Evolutionary conservation across 2,329 filamentous ascomycete species (phyloP).

Genomic region (Oidium heveae): DNA sequence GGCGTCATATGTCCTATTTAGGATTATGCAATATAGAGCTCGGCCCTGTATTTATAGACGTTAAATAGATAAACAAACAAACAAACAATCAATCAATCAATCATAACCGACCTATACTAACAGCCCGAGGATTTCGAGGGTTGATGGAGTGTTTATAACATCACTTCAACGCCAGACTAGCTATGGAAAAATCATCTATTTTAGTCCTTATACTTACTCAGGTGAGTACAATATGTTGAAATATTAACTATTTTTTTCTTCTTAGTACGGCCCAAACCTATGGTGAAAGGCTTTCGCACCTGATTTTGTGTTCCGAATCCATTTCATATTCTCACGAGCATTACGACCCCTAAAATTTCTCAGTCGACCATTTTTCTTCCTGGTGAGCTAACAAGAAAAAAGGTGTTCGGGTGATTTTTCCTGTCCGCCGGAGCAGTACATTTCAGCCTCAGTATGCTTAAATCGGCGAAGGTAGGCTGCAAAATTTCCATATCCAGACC

Average conservation of each 20-base stretch:
- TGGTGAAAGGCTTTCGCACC: not conserved
- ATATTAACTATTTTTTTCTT: not conserved
- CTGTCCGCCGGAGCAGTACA: not conserved
- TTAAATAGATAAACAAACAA: too few species aligned
- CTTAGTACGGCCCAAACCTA: not conserved
- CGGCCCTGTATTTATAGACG: too few species aligned
- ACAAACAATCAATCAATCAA: too few species aligned
- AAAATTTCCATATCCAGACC: not conserved
- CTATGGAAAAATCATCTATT: not conserved
- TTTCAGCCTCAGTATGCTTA: not conserved
- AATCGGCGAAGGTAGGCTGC: not conserved
- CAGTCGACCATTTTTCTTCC: not conserved
- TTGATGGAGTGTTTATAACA: not conserved
- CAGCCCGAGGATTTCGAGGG: not conserved
- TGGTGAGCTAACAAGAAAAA: not conserved
- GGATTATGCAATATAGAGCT: too few species aligned
- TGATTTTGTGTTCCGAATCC: not conserved
- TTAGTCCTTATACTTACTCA: not conserved
- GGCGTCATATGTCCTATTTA: too few species aligned
- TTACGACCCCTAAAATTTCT: not conserved
- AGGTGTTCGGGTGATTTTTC: not conserved
- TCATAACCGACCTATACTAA: not conserved
- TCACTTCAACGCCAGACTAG: not conserved
- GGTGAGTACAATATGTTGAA: not conserved
- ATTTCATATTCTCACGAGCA: not conserved